Base-by-base conservation (phyloP, 768 basidiomycete genomes). In the Mycena floridula region DNA sequence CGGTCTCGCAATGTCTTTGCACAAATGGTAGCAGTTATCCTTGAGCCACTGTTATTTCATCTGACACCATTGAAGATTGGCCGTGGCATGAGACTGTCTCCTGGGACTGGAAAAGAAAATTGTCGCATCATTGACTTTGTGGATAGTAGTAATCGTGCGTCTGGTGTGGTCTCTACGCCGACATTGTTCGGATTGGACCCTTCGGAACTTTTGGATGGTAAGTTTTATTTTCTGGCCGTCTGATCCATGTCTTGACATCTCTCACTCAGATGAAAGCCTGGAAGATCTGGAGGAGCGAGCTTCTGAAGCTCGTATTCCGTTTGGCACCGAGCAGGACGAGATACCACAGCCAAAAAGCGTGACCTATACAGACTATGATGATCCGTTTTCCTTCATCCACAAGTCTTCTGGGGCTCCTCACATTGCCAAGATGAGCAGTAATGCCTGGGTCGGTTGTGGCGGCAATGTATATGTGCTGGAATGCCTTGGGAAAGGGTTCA, bases 61-160 rank as follows among this genome's bases (percentile, higher is more conserved):
- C 37, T 32, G 24, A 25, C 39, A 38, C 21, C 27, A 13, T 28
- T 13, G n/a, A 40, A 93, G 91, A 89, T 97, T 47, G 94, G 94
- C 3, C 76, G 94, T 46, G 94, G 94, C 21, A 87, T 97, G 79
- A 73, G 94, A 47, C 73, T 87, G 24, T 93, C 89, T 2, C 86
- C 89, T 7, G 58, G 58, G 7, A 91, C 88, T 0, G 86, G 81
- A 42, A 98, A 98, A 62, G 52, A 59, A 37, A 81, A 95, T 57
- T 97, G 94, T 60, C 80, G 76, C 11, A 80, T 97, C 46, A 87
- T 98, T 50, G 94, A 98, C 59, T 86, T 96, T 50, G 90, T 93
- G 13, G 91, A 94, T 56, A 84, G 78, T 28, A 68, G 77, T 18
- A 68, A 67, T 27, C 76, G 84, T 7, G 76, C 90, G 3, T 59